Evolutionary conservation across 2,329 filamentous ascomycete genomes (phyloP).

Genomic region (Phaeosphaeria sp.): DNA sequence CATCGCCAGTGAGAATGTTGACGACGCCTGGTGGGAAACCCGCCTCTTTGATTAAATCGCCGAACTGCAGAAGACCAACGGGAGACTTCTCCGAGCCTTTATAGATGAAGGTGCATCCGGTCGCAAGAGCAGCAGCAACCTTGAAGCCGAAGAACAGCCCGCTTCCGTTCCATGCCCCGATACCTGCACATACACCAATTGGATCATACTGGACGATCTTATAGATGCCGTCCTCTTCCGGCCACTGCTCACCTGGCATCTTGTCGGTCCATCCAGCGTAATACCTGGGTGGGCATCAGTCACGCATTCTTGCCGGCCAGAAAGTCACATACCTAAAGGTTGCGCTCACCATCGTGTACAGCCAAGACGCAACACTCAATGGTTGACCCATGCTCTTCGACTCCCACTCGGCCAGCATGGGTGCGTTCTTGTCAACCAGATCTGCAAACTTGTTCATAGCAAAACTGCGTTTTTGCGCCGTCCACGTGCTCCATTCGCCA

Average conservation of each 20-base stretch:
- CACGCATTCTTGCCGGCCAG: too few species aligned
- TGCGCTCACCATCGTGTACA: slow-evolving; percentile 12
- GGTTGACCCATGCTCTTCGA: slow-evolving; percentile 25
- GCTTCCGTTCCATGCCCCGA: slow-evolving; percentile 36
- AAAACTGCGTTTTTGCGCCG: slow-evolving; percentile 25
- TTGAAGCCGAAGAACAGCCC: slow-evolving; percentile 31
- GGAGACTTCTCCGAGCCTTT: slow-evolving; percentile 40
- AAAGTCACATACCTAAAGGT: slow-evolving; percentile 20
- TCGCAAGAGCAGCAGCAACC: slow-evolving; percentile 27
- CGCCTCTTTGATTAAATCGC: slow-evolving; percentile 40
- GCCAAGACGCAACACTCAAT: slow-evolving; percentile 9
- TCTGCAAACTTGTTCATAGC: slow-evolving; percentile 34
- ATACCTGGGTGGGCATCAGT: not conserved
- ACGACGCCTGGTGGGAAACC: slow-evolving; percentile 51
- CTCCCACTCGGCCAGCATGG: slow-evolving; percentile 16
- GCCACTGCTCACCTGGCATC: slow-evolving; percentile 21
- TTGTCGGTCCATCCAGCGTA: slow-evolving; percentile 34
- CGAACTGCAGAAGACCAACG: slow-evolving; percentile 29
- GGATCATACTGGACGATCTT: slow-evolving; percentile 38
- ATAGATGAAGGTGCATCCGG: slow-evolving; percentile 39
- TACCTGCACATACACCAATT: slow-evolving; percentile 36
- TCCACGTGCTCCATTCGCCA: slow-evolving; percentile 28
- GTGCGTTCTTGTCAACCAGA: slow-evolving; percentile 24
- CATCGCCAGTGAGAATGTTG: slow-evolving; percentile 41
- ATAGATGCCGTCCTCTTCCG: slow-evolving; percentile 27